Base-by-base conservation (phyloP, 768 basidiomycete genomes). In the Sarcodon aspratus region DNA sequence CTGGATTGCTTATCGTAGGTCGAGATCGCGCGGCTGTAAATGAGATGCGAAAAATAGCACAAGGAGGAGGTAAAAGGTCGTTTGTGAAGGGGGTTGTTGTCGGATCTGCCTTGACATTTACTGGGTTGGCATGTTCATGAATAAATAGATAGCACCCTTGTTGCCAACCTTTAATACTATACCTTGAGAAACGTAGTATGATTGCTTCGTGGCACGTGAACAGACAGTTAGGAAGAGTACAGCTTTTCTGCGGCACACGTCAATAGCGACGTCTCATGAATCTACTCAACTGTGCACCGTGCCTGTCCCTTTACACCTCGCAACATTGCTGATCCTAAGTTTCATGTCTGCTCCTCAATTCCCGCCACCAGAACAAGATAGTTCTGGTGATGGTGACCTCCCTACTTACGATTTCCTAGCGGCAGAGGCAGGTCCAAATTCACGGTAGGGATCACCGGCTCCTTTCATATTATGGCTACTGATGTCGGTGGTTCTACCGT, bases 391-490 rank as follows among this genome's bases (percentile, higher is more conserved):
- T 27, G 78, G 80, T 49, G 79, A 75, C 37, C 71, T 89, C 7
- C 88, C 88, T 13, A 81, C 82, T 3, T 92, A 92, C 56, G 81
- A 86, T 49, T 82, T 86, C 60, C 77, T 91, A n/a, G 78, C 80
- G 5, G 69, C 72, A 7, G 79, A 86, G 59, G 75, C 80, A 52
- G 86, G 85, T 40, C 83, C 88, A 5, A 90, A 91, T 67, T 90
- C 88, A 34, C 82, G 88, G 86, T 76, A 62, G 55, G 70, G 46
- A 15, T 21, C 21, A 3, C 15, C 11, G 8, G 11, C 12, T 17
- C 17, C 12, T 50, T 3, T 38, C 32, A 15, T 36, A 36, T 10
- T 13, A 15, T 32, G 33, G 13, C 7, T 1, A 17, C 10, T 15
- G 1, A 21, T 3, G 9, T 10, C 15, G 8, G 13, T 21, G 33